A percentile compares a stretch with the other conserved stretches of the same genome.
These are phyloP conservation scores for Penicillium lividum DNA, from an alignment of 495 filamentous ascomycete species.

Conservation along the genomic window DNA sequence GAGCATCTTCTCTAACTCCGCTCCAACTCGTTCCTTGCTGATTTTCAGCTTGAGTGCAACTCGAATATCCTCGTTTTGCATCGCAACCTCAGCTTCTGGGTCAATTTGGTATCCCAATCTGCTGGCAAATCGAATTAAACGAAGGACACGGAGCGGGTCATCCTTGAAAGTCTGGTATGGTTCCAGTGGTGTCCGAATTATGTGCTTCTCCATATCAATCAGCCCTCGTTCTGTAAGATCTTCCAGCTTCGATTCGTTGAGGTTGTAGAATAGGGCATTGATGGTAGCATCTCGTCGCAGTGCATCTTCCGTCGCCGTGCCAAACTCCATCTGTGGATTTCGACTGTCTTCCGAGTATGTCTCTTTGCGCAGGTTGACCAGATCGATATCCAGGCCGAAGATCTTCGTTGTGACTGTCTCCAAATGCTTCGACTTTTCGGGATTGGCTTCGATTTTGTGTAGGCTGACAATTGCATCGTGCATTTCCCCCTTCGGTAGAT, in stretches of 20 bases:
- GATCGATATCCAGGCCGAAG: conserved; percentile 85
- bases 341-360: conserved; percentile 82
- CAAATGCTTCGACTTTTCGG: conserved; percentile 96
- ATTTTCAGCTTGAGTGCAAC: conserved; percentile 84
- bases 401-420: conserved; percentile 87
- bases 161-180: conserved; percentile 93
- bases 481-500: conserved; percentile 27
- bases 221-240: conserved; percentile 79
- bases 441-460: conserved; percentile 82
- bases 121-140: conserved; percentile 87
- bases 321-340: conserved; percentile 92
- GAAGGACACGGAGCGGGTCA: conserved; percentile 87
- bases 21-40: conserved; percentile 80
- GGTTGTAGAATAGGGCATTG: conserved; percentile 95
- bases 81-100: conserved; percentile 62
- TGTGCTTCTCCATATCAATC: conserved; percentile 65
- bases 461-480: conserved; percentile 52
- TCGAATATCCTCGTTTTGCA: conserved; percentile 73
- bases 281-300: conserved; percentile 88
- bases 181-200: conserved; percentile 85
- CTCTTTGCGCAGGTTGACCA: conserved; percentile 93
- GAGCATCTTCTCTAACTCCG: conserved; percentile 89
- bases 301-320: conserved; percentile 87
- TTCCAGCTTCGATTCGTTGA: conserved; percentile 72
- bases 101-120: conserved; percentile 79